Conservation (phyloP, 2,329 filamentous ascomycete species). For the Fusarium fracticaudum region DNA sequence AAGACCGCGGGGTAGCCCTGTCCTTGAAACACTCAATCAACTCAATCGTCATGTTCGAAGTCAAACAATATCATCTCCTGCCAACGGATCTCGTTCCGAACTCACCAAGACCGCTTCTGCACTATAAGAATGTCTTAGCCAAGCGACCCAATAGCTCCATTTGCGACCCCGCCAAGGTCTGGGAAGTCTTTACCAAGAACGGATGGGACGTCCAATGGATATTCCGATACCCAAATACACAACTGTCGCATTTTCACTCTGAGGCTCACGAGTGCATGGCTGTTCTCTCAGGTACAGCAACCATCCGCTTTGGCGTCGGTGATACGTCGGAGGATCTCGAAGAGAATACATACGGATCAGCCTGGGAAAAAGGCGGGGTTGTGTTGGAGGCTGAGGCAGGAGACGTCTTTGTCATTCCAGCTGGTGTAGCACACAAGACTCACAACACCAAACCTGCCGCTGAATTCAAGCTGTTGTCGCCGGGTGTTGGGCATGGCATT, state of each 20-base stretch:
- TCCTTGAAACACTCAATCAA: fast-evolving
- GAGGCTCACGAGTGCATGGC: slow-evolving; percentile 66
- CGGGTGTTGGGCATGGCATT: slow-evolving; percentile 53
- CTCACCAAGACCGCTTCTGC: slow-evolving; percentile 61
- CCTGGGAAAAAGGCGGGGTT: slow-evolving; percentile 58
- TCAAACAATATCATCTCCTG: slow-evolving; percentile 52
- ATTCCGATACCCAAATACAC: slow-evolving; percentile 64
- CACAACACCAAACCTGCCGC: slow-evolving; percentile 52
- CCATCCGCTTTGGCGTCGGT: slow-evolving; percentile 64
- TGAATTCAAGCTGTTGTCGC: slow-evolving; percentile 51
- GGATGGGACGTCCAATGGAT: slow-evolving; percentile 66
- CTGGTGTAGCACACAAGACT: slow-evolving; percentile 65
- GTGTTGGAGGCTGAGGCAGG: slow-evolving; percentile 59
- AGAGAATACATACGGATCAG: slow-evolving; percentile 50
- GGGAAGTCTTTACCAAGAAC: slow-evolving; percentile 55
- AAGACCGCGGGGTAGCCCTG: neutral
- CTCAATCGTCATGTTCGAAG: slow-evolving; percentile 28
- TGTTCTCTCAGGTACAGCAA: slow-evolving; percentile 62
- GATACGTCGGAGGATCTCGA: slow-evolving; percentile 55
- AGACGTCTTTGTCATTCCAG: slow-evolving; percentile 68
- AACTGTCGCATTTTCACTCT: slow-evolving; percentile 66
- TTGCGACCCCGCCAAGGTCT: slow-evolving; percentile 51
- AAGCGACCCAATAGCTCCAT: neutral
- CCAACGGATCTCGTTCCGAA: slow-evolving; percentile 60
- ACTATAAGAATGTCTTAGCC: slow-evolving; percentile 52